These are phyloP conservation scores for Albifimbria verrucaria DNA, from an alignment of 2,329 filamentous ascomycete genomes.

Conservation along the genomic window DNA sequence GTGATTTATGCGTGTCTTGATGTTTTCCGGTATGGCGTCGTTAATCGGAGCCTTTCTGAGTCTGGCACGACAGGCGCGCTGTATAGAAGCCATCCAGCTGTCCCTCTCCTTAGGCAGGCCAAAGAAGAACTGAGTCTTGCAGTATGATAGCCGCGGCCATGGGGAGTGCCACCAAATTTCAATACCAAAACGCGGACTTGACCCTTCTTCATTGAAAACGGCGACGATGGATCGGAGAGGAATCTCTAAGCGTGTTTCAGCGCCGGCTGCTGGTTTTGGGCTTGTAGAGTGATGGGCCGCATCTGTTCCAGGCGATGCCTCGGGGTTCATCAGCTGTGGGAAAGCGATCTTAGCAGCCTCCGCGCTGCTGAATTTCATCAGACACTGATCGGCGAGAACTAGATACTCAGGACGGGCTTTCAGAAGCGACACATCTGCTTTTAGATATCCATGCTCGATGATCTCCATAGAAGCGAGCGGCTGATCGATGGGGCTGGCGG, in stretches of 20 bases:
- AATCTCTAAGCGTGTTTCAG: constrained; percentile 41
- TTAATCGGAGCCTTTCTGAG: constrained; percentile 31
- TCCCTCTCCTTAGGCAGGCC: constrained; percentile 45
- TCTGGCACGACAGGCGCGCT: constrained; percentile 36
- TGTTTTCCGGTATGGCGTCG: constrained; percentile 40
- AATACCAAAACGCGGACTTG: constrained; percentile 46
- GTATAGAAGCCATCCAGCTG: constrained; percentile 46
- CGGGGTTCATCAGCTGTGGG: constrained; percentile 35
- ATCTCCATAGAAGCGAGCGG: constrained; percentile 36
- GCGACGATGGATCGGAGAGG: constrained; percentile 50
- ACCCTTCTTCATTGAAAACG: constrained; percentile 48
- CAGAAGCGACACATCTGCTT: constrained; percentile 45
- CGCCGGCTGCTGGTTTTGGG: constrained; percentile 24
- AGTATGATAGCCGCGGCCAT: constrained; percentile 41
- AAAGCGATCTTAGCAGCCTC: constrained; percentile 46
- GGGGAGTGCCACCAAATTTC: constrained; percentile 55
- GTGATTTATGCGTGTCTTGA: constrained; percentile 43
- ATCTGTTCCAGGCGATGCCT: constrained; percentile 16
- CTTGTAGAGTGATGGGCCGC: constrained; percentile 17
- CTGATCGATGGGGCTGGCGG: constrained; percentile 24
- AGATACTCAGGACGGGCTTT: constrained; percentile 49
- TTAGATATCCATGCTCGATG: constrained; percentile 44
- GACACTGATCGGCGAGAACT: constrained; percentile 47
- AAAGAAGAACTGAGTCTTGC: constrained; percentile 48
- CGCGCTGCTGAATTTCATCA: constrained; percentile 48